These are phyloP conservation scores for Schizochytrium sp. DNA, from an alignment of 108 stramenopile genomes.

Conservation along the genomic window DNA sequence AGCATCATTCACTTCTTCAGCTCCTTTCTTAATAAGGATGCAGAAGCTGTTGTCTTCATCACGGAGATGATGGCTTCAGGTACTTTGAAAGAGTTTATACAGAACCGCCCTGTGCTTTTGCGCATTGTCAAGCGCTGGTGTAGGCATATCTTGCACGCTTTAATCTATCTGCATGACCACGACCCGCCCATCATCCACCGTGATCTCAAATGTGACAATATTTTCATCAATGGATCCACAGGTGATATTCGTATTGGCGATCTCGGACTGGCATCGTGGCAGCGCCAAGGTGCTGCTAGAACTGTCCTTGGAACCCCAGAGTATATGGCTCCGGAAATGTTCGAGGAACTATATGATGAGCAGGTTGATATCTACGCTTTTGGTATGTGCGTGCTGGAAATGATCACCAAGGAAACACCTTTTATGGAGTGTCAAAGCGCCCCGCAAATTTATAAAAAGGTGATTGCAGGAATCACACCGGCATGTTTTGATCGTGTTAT, in stretches of 20 bases:
- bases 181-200: slow-evolving; percentile 98
- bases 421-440: slow-evolving; percentile 93
- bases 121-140: slow-evolving; percentile 96
- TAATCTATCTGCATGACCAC: slow-evolving; percentile 94
- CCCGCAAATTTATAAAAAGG: slow-evolving; percentile 95
- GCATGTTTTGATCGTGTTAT: slow-evolving; percentile 83
- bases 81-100: slow-evolving; percentile 89
- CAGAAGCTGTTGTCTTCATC: slow-evolving; percentile 83
- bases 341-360: slow-evolving; percentile 93
- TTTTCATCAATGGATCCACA: slow-evolving; percentile 96
- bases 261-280: slow-evolving; percentile 80
- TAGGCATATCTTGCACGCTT: slow-evolving; percentile 91
- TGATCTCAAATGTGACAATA: slow-evolving; percentile 95
- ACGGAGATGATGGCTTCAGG: slow-evolving; percentile 96
- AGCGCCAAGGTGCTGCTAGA: slow-evolving; percentile 43
- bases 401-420: slow-evolving; percentile 94
- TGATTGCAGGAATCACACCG: slow-evolving; percentile 86
- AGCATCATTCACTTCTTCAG: slow-evolving; percentile 39
- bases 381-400: slow-evolving; percentile 97
- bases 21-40: slow-evolving; percentile 27
- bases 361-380: slow-evolving; percentile 95
- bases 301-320: slow-evolving; percentile 91
- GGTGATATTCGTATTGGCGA: slow-evolving; percentile 97
- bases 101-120: slow-evolving; percentile 94
- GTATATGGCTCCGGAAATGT: slow-evolving; percentile 95